Conservation (phyloP, 169 alveolate genomes). For the Cryptosporidium andersoni region DNA sequence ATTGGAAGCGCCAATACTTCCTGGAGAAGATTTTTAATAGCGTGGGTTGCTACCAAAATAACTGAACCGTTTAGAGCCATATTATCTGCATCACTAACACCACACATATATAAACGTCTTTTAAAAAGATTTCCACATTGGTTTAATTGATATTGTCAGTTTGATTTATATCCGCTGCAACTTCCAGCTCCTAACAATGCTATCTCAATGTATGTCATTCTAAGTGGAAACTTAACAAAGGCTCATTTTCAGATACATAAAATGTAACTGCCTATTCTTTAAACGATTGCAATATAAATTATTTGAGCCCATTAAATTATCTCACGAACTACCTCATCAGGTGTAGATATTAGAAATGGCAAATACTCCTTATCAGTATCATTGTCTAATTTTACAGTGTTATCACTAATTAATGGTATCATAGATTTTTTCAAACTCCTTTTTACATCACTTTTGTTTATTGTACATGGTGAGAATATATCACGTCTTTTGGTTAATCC, state of each 20-base stretch:
- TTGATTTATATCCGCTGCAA: too few relatives aligned
- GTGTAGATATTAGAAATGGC: conserved; percentile 54
- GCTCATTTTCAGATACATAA: too few relatives aligned
- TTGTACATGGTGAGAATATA: background rate
- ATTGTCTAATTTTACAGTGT: background rate
- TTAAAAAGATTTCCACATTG: background rate
- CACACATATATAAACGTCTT: conserved; percentile 16
- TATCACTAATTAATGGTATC: background rate
- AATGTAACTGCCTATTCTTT: too few relatives aligned
- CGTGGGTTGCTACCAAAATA: conserved; percentile 56
- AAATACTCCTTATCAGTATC: conserved; percentile 16
- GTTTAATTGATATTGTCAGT: background rate
- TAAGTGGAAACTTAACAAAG: too few relatives aligned
- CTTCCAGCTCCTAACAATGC: too few relatives aligned
- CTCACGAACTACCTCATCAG: conserved; percentile 17
- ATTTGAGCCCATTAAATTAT: too few relatives aligned
- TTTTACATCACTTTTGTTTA: background rate
- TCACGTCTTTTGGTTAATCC: too few relatives aligned
- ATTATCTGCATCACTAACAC: conserved; percentile 33
- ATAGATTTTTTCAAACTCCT: conserved; percentile 1
- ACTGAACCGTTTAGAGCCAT: conserved; percentile 58
- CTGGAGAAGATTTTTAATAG: conserved; percentile 25
- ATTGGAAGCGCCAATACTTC: conserved; percentile 18
- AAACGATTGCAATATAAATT: too few relatives aligned
- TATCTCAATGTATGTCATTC: too few relatives aligned